These are phyloP conservation scores for Tetrahymena borealis DNA, from an alignment of 73 alveolate species.

Conservation along the genomic window DNA sequence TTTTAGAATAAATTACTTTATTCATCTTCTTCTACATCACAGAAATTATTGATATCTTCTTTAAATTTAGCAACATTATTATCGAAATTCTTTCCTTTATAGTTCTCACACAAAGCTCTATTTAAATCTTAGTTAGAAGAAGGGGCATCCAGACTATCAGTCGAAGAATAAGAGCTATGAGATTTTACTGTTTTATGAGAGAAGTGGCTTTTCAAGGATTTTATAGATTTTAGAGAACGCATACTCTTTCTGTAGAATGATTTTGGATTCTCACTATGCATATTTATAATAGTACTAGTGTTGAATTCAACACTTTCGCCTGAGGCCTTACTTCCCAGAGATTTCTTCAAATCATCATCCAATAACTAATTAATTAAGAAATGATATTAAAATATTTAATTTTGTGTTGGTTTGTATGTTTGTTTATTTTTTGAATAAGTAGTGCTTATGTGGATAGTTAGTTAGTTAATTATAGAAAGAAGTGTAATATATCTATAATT, in stretches of 20 bases:
- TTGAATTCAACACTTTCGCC: not conserved
- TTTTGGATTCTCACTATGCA: not conserved
- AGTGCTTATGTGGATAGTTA: too few relatives aligned
- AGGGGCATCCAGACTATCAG: not conserved
- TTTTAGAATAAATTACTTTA: not conserved
- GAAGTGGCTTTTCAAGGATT: not conserved
- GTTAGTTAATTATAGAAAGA: too few relatives aligned
- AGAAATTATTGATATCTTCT: not conserved
- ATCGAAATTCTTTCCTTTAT: not conserved
- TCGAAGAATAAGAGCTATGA: not conserved
- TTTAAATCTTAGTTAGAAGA: not conserved
- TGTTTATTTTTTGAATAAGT: too few relatives aligned
- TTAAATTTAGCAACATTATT: not conserved
- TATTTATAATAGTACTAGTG: not conserved
- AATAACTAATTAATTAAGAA: not conserved
- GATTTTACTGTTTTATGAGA: not conserved
- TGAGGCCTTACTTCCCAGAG: not conserved
- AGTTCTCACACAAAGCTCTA: not conserved
- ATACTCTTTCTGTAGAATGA: not conserved
- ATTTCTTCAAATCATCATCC: not conserved
- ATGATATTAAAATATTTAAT: too few relatives aligned
- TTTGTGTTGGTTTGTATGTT: too few relatives aligned
- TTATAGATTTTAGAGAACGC: not conserved
- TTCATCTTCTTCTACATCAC: not conserved
- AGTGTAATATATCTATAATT: too few relatives aligned